Evolutionary conservation across 805 yeast genomes (phyloP), one percentile per base, ranked within the genome.

Genomic region (Metschnikowia colocasiae): DNA sequence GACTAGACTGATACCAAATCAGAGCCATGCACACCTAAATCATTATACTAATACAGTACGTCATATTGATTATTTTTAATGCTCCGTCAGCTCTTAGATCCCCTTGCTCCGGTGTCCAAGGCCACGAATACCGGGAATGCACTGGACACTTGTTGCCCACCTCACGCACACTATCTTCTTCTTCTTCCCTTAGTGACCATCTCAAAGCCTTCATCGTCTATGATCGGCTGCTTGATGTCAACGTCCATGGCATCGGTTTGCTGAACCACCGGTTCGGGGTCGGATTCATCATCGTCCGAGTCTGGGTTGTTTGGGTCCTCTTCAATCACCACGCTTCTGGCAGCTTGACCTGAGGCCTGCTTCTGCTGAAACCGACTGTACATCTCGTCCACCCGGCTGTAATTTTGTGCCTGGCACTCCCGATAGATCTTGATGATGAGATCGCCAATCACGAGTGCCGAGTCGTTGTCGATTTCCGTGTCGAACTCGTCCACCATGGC

Each of bases 401-500:
- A 89, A 46, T 84, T 69, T 20, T 74, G 68, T 8, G 67, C 68
- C 1, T 68, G 64, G 54, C 90, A 85, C 45, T 87, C 82, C 52
- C 77, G 78, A 68, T 88, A 92, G 16, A 82, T 60, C 45, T 78
- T 75, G 46, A 90, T 64, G 18, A 94, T 76, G 48, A 76, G 74
- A 40, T 76, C 80, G 4, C 92, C 95, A 27, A 88, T 79, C 6
- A 80, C 79, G 46, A 84, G 73, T 0, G 96, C 92, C 8, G 95
- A 82, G 56, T 88, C 96, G 61, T 92, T 96, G 59, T 94, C 97
- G 36, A 94, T 80, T 37, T 81, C 77, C 7, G 85, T 85, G 49
- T 89, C 97, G 60, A 92, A 94, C 65, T 94, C 99, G 67, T 92
- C 99, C 50, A 83, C 82, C 97, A 94, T 88, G 22, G 95, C 94